Percentiles rank a stretch among this genome's conserved stretches.
Evolutionary conservation across 176 grass and related monocot species (phyloP).

Genomic region (Melocanna baccifera): DNA sequence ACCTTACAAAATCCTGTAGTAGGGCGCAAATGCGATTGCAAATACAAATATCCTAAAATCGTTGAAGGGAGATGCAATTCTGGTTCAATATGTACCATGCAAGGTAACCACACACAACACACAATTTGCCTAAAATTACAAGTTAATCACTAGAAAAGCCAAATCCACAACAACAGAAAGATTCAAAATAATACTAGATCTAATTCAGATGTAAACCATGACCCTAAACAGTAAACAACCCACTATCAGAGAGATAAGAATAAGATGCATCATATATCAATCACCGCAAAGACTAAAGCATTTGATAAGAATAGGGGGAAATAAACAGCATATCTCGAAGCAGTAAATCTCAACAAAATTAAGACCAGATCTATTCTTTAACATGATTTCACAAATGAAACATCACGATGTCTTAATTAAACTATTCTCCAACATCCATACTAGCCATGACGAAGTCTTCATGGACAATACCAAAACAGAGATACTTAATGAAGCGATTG

Average conservation of each 20-base stretch:
- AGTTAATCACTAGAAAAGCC: not conserved
- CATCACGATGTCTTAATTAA: constrained; percentile 2
- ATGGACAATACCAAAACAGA: constrained; percentile 20
- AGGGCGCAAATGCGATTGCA: not conserved
- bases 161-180: not conserved
- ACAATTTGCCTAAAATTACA: not conserved
- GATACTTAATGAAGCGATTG: not conserved
- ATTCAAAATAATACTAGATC: not conserved
- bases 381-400: constrained; percentile 9
- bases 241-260: not conserved
- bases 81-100: not conserved
- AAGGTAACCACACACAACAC: not conserved
- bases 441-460: constrained; percentile 13
- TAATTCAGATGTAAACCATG: not conserved
- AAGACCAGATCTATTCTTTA: not conserved
- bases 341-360: not conserved
- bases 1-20: not conserved
- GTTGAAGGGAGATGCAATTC: not conserved
- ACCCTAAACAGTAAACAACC: not conserved
- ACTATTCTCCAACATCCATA: not conserved
- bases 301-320: not conserved
- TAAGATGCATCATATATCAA: not conserved
- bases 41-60: not conserved
- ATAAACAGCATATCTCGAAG: not conserved
- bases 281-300: not conserved